Evolutionary conservation across 1,284 basidiomycete species (phyloP).

Genomic region (Moesziomyces sp.): DNA sequence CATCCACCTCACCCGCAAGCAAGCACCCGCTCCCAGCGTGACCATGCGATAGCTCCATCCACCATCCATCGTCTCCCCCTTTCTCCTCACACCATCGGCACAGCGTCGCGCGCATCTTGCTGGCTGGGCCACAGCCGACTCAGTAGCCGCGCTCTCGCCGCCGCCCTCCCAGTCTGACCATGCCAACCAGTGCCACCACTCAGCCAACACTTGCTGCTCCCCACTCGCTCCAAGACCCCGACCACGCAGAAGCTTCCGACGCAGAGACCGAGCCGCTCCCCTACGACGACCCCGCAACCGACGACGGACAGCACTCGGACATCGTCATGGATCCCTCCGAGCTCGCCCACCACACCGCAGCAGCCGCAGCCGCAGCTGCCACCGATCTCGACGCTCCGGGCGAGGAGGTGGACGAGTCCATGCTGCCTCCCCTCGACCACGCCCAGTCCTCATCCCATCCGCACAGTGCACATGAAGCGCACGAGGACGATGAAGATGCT

Average conservation of each 20-base stretch:
- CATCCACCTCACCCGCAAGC: no score
- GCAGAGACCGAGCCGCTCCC: constrained; percentile 64
- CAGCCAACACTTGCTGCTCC: constrained; percentile 30
- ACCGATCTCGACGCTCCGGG: constrained; percentile 15
- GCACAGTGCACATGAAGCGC: constrained; percentile 9
- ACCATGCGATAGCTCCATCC: not conserved
- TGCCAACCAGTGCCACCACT: constrained; percentile 35
- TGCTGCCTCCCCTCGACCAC: constrained; percentile 18
- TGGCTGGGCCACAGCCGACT: constrained; percentile 18
- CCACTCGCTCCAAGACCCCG: constrained; percentile 16
- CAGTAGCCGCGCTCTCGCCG: constrained; percentile 30
- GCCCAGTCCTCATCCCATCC: constrained; percentile 1
- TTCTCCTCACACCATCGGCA: constrained; percentile 18
- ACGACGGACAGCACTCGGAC: constrained; percentile 22
- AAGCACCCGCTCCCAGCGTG: not conserved
- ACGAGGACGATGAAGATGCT: constrained; percentile 1
- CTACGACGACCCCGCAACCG: constrained; percentile 50
- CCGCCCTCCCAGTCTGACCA: constrained; percentile 35
- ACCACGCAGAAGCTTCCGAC: constrained; percentile 44
- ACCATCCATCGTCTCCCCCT: not conserved
- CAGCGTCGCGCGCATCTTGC: constrained; percentile 14
- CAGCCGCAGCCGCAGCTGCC: constrained; percentile 13
- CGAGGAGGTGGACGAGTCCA: constrained; percentile 23
- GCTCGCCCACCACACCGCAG: constrained; percentile 24
- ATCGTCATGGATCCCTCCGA: constrained; percentile 40